Percentiles rank a stretch among this genome's conserved stretches.
phyloP scores from a whole-genome alignment of 352 stramenopile species.

The Globisporangium nodosum region DNA sequence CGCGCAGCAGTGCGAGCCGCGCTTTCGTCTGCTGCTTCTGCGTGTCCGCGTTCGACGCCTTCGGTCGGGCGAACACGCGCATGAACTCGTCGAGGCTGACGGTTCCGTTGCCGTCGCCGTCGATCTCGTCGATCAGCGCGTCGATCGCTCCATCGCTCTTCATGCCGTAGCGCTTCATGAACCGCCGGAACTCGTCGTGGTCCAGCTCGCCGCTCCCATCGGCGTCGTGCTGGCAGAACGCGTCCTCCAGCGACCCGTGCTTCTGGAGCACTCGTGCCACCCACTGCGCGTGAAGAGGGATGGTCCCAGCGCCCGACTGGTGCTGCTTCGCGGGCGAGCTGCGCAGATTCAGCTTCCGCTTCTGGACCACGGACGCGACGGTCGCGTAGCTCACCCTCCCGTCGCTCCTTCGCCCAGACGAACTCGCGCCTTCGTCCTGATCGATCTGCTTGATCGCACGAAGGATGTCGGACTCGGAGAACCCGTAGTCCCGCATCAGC shows the following conservation, averaged over 20 bases:
- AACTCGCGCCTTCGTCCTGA: constrained; percentile 2
- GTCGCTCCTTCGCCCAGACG: background rate
- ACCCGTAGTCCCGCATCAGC: constrained; percentile 31
- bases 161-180: constrained; percentile 50
- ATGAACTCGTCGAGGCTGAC: constrained; percentile 45
- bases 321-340: background rate
- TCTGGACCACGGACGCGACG: constrained; percentile 16
- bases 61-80: constrained; percentile 22
- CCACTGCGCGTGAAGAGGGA: constrained; percentile 10
- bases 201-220: constrained; percentile 41
- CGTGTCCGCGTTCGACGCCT: background rate
- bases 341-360: constrained; percentile 16
- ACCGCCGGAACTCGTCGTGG: constrained; percentile 38
- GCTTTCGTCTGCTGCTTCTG: constrained; percentile 13
- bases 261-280: constrained; percentile 24
- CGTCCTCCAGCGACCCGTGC: constrained; percentile 27
- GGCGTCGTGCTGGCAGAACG: constrained; percentile 28
- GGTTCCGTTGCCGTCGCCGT: constrained; percentile 27
- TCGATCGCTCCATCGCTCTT: constrained; percentile 30
- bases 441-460: constrained; percentile 26
- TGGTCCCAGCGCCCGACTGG: background rate
- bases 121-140: constrained; percentile 30
- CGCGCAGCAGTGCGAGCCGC: constrained; percentile 21
- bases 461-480: constrained; percentile 21
- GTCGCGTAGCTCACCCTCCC: constrained; percentile 18